phyloP scores from a whole-genome alignment of 2,329 filamentous ascomycete species.

The Triangularia setosa region DNA sequence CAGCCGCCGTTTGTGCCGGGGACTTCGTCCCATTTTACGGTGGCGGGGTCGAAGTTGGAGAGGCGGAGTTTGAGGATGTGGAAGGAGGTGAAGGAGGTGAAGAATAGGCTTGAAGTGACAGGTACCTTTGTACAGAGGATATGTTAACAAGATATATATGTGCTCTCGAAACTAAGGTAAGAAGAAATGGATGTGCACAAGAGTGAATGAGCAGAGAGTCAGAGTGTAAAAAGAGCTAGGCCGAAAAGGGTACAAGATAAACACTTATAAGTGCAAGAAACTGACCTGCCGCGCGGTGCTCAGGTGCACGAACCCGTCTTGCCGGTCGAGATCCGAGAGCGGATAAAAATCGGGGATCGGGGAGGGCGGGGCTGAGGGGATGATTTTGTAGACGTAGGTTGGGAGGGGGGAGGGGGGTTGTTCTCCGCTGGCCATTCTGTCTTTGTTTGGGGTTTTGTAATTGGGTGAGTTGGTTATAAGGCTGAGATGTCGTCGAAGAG shows the following conservation, averaged over 20 bases:
- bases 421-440: not conserved
- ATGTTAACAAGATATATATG: not conserved
- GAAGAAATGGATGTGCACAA: not conserved
- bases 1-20: slow-evolving; percentile 42
- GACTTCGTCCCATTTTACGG: slow-evolving; percentile 51
- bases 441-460: not conserved
- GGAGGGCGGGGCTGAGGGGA: slow-evolving; percentile 47
- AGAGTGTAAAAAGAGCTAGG: not conserved
- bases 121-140: slow-evolving; percentile 36
- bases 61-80: slow-evolving; percentile 54
- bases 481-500: not conserved
- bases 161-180: not conserved
- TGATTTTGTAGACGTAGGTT: slow-evolving; percentile 57
- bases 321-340: slow-evolving; percentile 54
- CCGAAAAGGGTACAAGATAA: not conserved
- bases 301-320: slow-evolving; percentile 60
- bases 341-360: slow-evolving; percentile 53
- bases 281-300: slow-evolving; percentile 53
- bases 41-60: slow-evolving; percentile 36
- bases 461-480: not conserved
- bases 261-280: not conserved
- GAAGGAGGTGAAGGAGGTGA: slow-evolving; percentile 36
- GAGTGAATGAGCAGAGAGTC: too few species aligned
- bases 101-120: slow-evolving; percentile 43
- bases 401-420: slow-evolving; percentile 33